phyloP scores from a whole-genome alignment of 1,139 yeast genomes.

The Scheffersomyces stambukii region DNA sequence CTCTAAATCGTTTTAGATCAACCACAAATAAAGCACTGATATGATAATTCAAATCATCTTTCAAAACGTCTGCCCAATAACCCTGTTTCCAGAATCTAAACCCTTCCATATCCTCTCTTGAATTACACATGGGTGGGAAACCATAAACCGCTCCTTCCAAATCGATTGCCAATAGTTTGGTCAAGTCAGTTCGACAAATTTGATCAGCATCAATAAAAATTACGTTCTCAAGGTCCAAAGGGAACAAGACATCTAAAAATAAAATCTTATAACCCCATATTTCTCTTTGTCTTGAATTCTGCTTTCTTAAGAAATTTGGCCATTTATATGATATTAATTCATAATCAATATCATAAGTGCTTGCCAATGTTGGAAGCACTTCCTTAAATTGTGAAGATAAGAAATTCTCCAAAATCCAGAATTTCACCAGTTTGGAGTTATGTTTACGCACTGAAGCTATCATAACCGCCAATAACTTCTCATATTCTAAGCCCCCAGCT shows the following conservation, averaged over 20 bases:
- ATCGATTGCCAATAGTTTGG: conserved; percentile 61
- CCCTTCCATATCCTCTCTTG: conserved; percentile 77
- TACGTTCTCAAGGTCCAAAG: conserved; percentile 67
- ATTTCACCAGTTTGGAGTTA: conserved; percentile 66
- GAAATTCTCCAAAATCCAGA: conserved; percentile 84
- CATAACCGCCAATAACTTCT: conserved; percentile 71
- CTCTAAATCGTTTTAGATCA: conserved; percentile 65
- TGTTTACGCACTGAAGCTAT: conserved; percentile 67
- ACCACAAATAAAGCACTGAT: conserved; percentile 83
- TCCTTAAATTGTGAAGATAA: conserved; percentile 65
- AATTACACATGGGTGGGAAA: conserved; percentile 84
- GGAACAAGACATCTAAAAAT: conserved; percentile 83
- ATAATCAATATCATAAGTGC: conserved; percentile 55
- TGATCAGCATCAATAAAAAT: conserved; percentile 88
- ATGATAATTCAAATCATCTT: conserved; percentile 63
- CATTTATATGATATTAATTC: conserved; percentile 80
- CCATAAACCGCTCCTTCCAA: conserved; percentile 80
- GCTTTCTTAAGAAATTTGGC: conserved; percentile 87
- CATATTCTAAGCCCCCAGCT: conserved; percentile 78
- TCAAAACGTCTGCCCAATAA: conserved; percentile 71
- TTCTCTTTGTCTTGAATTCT: conserved; percentile 69
- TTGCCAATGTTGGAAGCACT: conserved; percentile 59
- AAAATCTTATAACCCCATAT: conserved; percentile 88
- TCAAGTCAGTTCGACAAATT: conserved; percentile 68
- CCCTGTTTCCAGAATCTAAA: conserved; percentile 92